Base-by-base conservation (phyloP, 208 protist genomes). In the Acanthamoeba lenticulata region DNA sequence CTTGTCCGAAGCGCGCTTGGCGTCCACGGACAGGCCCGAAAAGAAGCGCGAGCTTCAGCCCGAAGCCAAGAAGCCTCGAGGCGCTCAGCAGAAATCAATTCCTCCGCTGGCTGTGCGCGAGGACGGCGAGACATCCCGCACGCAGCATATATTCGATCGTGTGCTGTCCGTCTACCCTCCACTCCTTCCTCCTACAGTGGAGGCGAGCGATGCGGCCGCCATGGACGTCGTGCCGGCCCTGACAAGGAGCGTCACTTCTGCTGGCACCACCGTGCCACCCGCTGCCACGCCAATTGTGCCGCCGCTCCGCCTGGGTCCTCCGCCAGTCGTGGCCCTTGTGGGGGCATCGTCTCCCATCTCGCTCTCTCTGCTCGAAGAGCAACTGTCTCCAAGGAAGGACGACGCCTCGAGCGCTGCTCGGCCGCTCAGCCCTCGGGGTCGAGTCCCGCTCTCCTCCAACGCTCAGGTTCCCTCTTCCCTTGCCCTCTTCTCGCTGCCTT, bases 351-450 rank as follows among this genome's bases (percentile, higher is more conserved):
- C 69, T 6, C 69, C 69, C 34, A 24, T 81, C 5, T 81, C 69
- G 40, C 69, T 36, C 21, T 81, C 69, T 7, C 19, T 81, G 38
- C 69, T 72, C 62, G 13, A n/a, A 13, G 38, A 81, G 17, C 69
- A 81, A 47, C 60, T 69, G 60, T 69, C 60, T 9, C 40, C 69
- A 21, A 29, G 38, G 52, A 11, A 60, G 6, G 69, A 29, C 69
- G 38, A 29, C 27, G 38, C 38, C 40, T 21, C 38, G 38, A 21
- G 52, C n/a, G 60, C 60, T 21, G 40, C 40, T 47, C 69, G 69
- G 27, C 69, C 69, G 38, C 69, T 81, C 69, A 81, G 69, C 69
- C 69, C 69, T 24, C 34, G 69, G n/a, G 69, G 69, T 13, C 69
- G 69, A 47, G 38, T 32, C 1, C 38, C 38, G 5, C 69, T 81